Evolutionary conservation across 2,329 filamentous ascomycete species (phyloP).

Genomic region (Pseudonectria foliicola): DNA sequence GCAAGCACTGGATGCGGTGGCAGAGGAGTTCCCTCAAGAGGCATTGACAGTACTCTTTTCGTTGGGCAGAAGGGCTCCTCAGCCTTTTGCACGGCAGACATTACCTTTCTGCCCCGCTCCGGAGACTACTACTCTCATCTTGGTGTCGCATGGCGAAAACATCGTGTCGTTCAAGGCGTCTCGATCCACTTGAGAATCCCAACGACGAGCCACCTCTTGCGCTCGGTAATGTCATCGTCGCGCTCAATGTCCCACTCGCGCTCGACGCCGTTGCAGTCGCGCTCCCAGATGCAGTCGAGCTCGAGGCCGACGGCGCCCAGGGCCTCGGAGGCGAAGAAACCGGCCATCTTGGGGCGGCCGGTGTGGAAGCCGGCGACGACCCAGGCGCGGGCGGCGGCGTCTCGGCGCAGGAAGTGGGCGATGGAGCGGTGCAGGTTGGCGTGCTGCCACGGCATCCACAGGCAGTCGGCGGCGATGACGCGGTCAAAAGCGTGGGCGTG

Average conservation of each 20-base stretch:
- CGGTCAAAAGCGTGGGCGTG: conserved; percentile 44
- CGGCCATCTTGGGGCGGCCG: conserved; percentile 56
- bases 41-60: no score
- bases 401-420: conserved; percentile 49
- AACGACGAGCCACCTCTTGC: conserved; percentile 66
- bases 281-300: conserved; percentile 60
- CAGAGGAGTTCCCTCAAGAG: no score
- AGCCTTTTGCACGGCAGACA: no score
- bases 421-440: conserved; percentile 57
- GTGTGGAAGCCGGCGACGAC: conserved; percentile 69
- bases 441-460: conserved; percentile 71
- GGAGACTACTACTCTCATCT: no score
- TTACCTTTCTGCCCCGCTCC: no score
- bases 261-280: conserved; percentile 57
- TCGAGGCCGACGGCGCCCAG: conserved; percentile 46
- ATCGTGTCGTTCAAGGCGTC: conserved; percentile 11
- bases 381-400: conserved; percentile 45
- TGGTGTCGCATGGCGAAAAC: no score
- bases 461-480: conserved; percentile 63
- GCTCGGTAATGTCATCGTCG: conserved; percentile 54
- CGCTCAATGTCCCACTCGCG: conserved; percentile 55
- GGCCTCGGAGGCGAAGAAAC: conserved; percentile 50
- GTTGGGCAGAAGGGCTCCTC: no score
- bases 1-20: no score
- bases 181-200: conserved; percentile 39